Evolutionary conservation across 495 filamentous ascomycete species (phyloP).

Genomic region (Hypoxylon rickii): DNA sequence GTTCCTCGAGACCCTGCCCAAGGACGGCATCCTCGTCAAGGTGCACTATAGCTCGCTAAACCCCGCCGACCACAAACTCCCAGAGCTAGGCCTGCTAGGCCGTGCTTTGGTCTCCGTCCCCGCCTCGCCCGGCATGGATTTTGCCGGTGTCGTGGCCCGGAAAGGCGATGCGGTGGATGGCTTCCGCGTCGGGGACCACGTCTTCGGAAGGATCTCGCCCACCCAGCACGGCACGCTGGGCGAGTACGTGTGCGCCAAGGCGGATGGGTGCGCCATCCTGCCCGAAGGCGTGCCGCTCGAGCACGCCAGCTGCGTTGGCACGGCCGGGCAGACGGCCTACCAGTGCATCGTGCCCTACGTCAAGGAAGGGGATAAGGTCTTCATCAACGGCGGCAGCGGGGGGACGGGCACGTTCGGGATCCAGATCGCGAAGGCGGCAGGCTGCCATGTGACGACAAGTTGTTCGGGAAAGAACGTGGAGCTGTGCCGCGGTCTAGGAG

Average conservation of each 20-base stretch:
- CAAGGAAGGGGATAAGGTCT: constrained; percentile 59
- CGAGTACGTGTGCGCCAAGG: constrained; percentile 52
- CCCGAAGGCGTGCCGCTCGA: constrained; percentile 57
- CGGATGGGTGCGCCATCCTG: constrained; percentile 43
- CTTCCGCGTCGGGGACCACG: constrained; percentile 56
- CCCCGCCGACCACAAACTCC: constrained; percentile 72
- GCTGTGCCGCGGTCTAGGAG: constrained; percentile 62
- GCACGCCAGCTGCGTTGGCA: constrained; percentile 56
- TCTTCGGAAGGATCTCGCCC: constrained; percentile 57
- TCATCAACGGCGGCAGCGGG: constrained; percentile 71
- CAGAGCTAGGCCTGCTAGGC: constrained; percentile 54
- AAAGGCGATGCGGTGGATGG: constrained; percentile 39
- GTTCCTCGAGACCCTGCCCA: constrained; percentile 36
- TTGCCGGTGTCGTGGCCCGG: constrained; percentile 61
- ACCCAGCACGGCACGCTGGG: constrained; percentile 56
- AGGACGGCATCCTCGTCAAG: constrained; percentile 58
- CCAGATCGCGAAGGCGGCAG: constrained; percentile 67
- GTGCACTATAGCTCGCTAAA: constrained; percentile 63
- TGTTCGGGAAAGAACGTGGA: constrained; percentile 64
- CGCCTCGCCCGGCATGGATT: constrained; percentile 66
- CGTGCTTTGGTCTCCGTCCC: constrained; percentile 49
- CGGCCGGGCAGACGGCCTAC: constrained; percentile 63
- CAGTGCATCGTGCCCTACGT: constrained; percentile 62
- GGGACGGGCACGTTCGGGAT: constrained; percentile 65
- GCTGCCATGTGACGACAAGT: constrained; percentile 63